Base-by-base conservation (phyloP, 768 basidiomycete genomes). In the Crucibulum laeve region DNA sequence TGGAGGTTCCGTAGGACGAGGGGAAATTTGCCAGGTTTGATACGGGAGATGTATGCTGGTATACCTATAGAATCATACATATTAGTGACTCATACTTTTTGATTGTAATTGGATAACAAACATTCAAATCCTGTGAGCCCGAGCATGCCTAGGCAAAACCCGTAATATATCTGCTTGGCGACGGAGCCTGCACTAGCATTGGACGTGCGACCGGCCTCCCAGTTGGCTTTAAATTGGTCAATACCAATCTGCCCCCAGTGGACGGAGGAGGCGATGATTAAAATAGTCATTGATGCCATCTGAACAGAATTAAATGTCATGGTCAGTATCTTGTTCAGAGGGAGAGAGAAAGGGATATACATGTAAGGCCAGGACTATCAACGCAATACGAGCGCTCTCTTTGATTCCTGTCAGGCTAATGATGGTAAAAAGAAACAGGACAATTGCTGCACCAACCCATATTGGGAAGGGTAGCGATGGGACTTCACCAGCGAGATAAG, bases 61-160 rank as follows among this genome's bases (percentile, higher is more conserved):
- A 76, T 72, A 44, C 82, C 83, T 71, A 40, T 43, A 5, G 25
- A 21, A 32, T 17, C 18, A 13, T 13, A 37, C 10, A 37, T 37
- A 13, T 14, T 30, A n/a, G 22, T 25, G n/a, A 6, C 25, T 22
- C 23, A 15, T 13, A 28, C 17, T 24, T 5, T 23, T 24, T 19
- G 25, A 15, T 19, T 3, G 30, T 25, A 26, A 50, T 13, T 17
- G 5, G 40, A 10, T 14, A 35, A 57, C 65, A 28, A 44, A 82
- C 82, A 83, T 71, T 82, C 80, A 53, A 81, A 80, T 5, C 82
- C 86, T 1, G 87, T 87, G 25, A 87, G 66, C 0, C 84, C 84
- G 1, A 90, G 65, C 68, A 87, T 81, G 0, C 82, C 77, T 3
- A 90, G 64, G 51, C 84, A 87, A 21, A 84, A 66, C 0, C 87